Percentiles rank a stretch among this genome's conserved stretches.
These are phyloP conservation scores for Pterulicium gracile DNA, from an alignment of 1,284 basidiomycete species.

Conservation along the genomic window DNA sequence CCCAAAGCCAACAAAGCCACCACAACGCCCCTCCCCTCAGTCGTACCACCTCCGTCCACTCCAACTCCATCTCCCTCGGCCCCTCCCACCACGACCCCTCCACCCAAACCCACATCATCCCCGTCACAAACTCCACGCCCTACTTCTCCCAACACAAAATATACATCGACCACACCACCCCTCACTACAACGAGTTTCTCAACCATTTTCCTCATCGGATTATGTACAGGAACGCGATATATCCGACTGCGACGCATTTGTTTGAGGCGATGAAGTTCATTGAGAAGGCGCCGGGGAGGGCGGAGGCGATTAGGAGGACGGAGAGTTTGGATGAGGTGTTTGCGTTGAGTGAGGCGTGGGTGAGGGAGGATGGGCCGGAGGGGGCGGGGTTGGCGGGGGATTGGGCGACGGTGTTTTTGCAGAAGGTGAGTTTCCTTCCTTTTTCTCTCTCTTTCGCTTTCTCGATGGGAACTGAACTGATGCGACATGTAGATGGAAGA, in stretches of 20 bases:
- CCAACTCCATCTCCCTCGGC: background rate
- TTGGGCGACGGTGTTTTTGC: constrained; percentile 30
- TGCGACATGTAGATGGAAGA: constrained; percentile 42
- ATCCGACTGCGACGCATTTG: constrained; percentile 43
- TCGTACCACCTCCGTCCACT: background rate
- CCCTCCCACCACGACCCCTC: background rate
- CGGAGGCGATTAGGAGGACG: constrained; percentile 22
- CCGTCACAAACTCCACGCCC: background rate
- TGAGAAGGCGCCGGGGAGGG: constrained; percentile 24
- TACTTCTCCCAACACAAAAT: background rate
- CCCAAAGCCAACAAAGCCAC: too few relatives aligned
- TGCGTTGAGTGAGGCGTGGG: background rate
- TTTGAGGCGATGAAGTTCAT: constrained; percentile 45
- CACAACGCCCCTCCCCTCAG: too few relatives aligned
- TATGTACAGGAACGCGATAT: constrained; percentile 30
- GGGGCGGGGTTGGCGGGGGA: constrained; percentile 27
- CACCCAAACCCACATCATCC: background rate
- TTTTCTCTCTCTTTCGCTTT: constrained; percentile 1
- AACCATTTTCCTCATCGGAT: constrained; percentile 36
- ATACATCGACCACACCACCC: background rate
- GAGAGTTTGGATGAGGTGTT: background rate
- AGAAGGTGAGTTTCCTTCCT: constrained; percentile 17
- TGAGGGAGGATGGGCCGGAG: background rate
- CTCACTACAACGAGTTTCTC: constrained; percentile 21
- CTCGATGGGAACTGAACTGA: background rate